These are phyloP conservation scores for Candida tibetensis DNA, from an alignment of 805 yeast species.

Conservation along the genomic window DNA sequence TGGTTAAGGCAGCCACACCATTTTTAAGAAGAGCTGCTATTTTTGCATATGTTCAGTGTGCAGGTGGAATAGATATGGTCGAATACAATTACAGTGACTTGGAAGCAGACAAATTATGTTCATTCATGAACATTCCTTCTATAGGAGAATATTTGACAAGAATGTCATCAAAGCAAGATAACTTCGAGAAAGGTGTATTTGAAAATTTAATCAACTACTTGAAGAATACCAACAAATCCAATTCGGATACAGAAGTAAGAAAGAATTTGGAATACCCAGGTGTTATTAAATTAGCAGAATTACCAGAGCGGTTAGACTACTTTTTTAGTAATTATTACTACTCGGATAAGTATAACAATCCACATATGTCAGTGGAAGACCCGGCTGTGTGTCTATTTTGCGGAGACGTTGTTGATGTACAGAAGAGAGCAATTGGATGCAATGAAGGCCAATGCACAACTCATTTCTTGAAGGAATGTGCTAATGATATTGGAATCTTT, in stretches of 20 bases:
- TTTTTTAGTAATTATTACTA: slow-evolving; percentile 63
- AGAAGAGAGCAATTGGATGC: slow-evolving; percentile 53
- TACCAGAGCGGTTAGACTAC: slow-evolving; percentile 66
- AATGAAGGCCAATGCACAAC: slow-evolving; percentile 74
- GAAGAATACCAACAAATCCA: slow-evolving; percentile 2
- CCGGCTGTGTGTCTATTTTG: slow-evolving; percentile 89
- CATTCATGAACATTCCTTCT: slow-evolving; percentile 46
- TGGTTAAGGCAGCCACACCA: slow-evolving; percentile 57
- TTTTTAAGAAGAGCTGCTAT: slow-evolving; percentile 63
- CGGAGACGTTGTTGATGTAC: slow-evolving; percentile 66
- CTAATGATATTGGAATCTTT: slow-evolving; percentile 66
- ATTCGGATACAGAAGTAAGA: slow-evolving; percentile 13
- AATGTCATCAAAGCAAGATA: background rate
- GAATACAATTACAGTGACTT: slow-evolving; percentile 17
- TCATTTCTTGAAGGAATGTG: slow-evolving; percentile 64
- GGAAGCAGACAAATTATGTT: slow-evolving; percentile 57
- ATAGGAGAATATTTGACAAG: slow-evolving; percentile 18
- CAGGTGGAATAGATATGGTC: slow-evolving; percentile 33
- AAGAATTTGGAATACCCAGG: slow-evolving; percentile 61
- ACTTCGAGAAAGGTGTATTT: slow-evolving; percentile 27
- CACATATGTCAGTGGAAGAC: slow-evolving; percentile 47
- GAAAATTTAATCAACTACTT: slow-evolving; percentile 17
- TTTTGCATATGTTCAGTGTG: slow-evolving; percentile 52
- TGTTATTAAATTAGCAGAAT: slow-evolving; percentile 51
- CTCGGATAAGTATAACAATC: slow-evolving; percentile 40